Percentiles rank a stretch among this genome's conserved stretches.
Conservation (phyloP, 306 rosid species). For the Quercus dentata region DNA sequence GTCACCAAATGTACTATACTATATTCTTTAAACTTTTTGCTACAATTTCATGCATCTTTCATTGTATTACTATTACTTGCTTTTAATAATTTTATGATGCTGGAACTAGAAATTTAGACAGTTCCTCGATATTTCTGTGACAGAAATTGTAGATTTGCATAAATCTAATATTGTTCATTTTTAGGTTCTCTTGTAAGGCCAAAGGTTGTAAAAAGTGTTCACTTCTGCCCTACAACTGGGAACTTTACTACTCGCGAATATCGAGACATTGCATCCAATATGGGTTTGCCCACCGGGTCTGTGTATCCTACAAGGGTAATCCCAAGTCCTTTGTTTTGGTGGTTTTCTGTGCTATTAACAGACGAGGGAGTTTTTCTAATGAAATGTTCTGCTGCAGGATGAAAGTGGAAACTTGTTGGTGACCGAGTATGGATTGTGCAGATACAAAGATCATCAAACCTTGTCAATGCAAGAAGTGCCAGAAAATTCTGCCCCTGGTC, state of each 20-base stretch:
- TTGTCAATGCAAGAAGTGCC: constrained; percentile 97
- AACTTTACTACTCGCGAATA: constrained; percentile 75
- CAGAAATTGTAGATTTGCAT: neutral
- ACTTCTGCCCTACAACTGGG: constrained; percentile 84
- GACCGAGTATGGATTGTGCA: constrained; percentile 94
- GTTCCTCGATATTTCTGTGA: neutral
- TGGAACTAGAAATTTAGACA: neutral
- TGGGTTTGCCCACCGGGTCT: constrained; percentile 94
- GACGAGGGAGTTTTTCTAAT: neutral
- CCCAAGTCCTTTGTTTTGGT: constrained; percentile 23
- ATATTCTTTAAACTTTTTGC: neutral
- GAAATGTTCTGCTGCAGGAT: constrained; percentile 45
- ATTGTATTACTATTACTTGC: neutral
- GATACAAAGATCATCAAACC: constrained; percentile 94
- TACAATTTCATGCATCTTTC: neutral
- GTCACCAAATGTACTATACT: constrained; percentile 75
- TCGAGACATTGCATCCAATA: constrained; percentile 88
- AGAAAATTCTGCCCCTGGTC: constrained; percentile 98
- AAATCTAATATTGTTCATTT: constrained; percentile 28
- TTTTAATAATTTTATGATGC: neutral
- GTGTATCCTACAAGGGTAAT: constrained; percentile 99
- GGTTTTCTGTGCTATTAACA: constrained; percentile 5
- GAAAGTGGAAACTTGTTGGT: constrained; percentile 90
- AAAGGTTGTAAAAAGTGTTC: constrained; percentile 96
- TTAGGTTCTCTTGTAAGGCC: constrained; percentile 97